Evolutionary conservation across 2,329 filamentous ascomycete species (phyloP), one percentile per base, ranked within the genome.

Genomic region (Pseudocercospora fijiensis): DNA sequence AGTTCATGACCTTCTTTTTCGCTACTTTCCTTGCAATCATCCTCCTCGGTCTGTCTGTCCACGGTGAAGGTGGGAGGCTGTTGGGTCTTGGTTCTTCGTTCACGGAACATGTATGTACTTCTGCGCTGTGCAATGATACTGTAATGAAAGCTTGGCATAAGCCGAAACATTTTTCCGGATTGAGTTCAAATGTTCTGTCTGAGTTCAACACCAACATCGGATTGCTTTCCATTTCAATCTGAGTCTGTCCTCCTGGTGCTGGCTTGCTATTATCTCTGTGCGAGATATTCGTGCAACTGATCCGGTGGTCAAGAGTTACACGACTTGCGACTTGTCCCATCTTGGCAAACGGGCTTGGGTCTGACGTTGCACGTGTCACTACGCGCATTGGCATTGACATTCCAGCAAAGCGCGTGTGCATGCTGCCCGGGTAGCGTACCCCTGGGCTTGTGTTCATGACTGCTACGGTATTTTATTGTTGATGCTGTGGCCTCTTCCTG

Each of bases 321-420:
- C 49, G 49, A 26, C 49, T 27, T 53, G 49, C 49, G 49, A 26
- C 49, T 27, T 53, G 49, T 30, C 49, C 49, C 11, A 28, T 27
- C 49, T 53, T 53, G 49, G 49, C 49, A 18, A 8, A 11, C 45
- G 45, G 37, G 45, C 45, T 49, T 49, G 45, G 45, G 45, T 26
- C 22, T 52, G 49, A 52, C 49, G 49, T 52, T 52, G 49, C 49
- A 52, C 49, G 26, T 53, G 49, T 53, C 26, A 53, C 49, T 26
- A 24, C 49, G 24, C 22, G 49, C 49, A 53, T 53, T 53, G 49
- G 49, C 49, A 53, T 53, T 53, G 49, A 53, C 49, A 53, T 53
- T 53, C 49, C 49, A 27, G 49, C 45, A 49, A 53, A 53, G 49
- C 49, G 49, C 49, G 49, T 52, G 13, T 37, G 33, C 33, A 37